Evolutionary conservation across 306 rosid species (phyloP).

Genomic region (Vicia villosa): DNA sequence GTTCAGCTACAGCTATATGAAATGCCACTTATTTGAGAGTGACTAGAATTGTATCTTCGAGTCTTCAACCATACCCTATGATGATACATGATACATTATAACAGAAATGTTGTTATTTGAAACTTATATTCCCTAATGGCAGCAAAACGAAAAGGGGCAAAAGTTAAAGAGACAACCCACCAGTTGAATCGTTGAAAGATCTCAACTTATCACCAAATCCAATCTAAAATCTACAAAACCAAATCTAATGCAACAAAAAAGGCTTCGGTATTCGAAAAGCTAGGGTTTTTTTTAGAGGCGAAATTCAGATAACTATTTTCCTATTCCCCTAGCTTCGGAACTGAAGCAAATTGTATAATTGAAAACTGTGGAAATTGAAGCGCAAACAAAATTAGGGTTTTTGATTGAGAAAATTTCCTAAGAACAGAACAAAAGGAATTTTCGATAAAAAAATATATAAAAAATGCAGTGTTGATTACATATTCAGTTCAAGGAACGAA

Average conservation of each 20-base stretch:
- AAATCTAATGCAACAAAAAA: slow-evolving; percentile 46
- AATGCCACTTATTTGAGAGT: too few relatives aligned
- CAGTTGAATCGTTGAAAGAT: slow-evolving; percentile 36
- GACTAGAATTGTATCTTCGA: too few relatives aligned
- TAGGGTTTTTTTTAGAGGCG: slow-evolving; percentile 56
- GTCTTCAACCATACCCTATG: too few relatives aligned
- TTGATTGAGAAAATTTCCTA: slow-evolving; percentile 33
- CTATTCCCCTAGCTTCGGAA: slow-evolving; percentile 3
- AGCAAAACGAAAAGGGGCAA: slow-evolving; percentile 28
- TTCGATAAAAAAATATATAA: too few relatives aligned
- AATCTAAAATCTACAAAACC: slow-evolving; percentile 40
- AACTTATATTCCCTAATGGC: slow-evolving; percentile 18
- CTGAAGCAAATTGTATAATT: too few relatives aligned
- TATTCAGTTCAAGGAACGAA: too few relatives aligned
- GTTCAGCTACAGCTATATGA: slow-evolving; percentile 15
- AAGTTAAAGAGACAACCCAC: slow-evolving; percentile 31
- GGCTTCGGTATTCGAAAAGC: slow-evolving; percentile 37
- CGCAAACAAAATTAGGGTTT: too few relatives aligned
- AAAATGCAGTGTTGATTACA: too few relatives aligned
- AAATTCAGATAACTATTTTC: too few relatives aligned
- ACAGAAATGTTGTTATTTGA: too few relatives aligned
- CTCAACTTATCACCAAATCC: slow-evolving; percentile 40
- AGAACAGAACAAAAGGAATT: slow-evolving; percentile 20
- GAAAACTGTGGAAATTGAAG: too few relatives aligned
- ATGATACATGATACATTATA: too few relatives aligned